Evolutionary conservation across 2,329 filamentous ascomycete genomes (phyloP), one percentile per base, ranked within the genome.

Genomic region (Sclerotinia sclerotiorum): DNA sequence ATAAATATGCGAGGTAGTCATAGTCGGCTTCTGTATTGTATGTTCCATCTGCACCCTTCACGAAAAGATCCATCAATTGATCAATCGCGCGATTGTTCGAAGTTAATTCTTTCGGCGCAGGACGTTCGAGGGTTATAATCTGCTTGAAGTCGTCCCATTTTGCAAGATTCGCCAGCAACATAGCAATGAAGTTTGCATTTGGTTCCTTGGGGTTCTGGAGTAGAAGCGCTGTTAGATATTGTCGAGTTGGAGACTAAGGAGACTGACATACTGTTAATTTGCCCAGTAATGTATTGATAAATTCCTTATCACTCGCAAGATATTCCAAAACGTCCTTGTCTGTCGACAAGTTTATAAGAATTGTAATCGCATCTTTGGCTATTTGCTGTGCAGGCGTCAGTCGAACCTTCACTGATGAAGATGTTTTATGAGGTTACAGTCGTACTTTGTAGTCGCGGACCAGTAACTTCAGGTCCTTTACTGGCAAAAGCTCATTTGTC

Each of bases 41-140:
- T 13, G 84, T 83, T 32, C 90, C 91, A 70, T 91, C 89, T 29
- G 92, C 89, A 27, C 94, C 94, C 81, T 95, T 96, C 77, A 98
- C 95, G 77, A 99, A 99, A 74, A 96, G 90, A 79, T 98, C 95
- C 78, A 99, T 88, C 42, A 99, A 83, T 79, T 98, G 95, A 78
- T 97, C 93, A 74, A 98, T 87, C 5, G 92, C 89, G 69, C 87
- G 84, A 48, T 89, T 85, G 52, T 92, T 91, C 1, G 87, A 90
- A 7, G 87, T 88, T 8, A 97, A 85, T n/a, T 84, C 83, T 67
- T 88, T 85, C 2, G 93, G 90, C 0, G 89, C 79, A 8, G 85
- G 81, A 71, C 93, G 90, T 75, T 90, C 90, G 67, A 90, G 82
- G 5, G 84, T 82, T 15, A 94, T 79, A 5, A 97, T 82, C 55